These are phyloP conservation scores for Epichloe amarillans DNA, from an alignment of 2,329 filamentous ascomycete species.

Conservation along the genomic window DNA sequence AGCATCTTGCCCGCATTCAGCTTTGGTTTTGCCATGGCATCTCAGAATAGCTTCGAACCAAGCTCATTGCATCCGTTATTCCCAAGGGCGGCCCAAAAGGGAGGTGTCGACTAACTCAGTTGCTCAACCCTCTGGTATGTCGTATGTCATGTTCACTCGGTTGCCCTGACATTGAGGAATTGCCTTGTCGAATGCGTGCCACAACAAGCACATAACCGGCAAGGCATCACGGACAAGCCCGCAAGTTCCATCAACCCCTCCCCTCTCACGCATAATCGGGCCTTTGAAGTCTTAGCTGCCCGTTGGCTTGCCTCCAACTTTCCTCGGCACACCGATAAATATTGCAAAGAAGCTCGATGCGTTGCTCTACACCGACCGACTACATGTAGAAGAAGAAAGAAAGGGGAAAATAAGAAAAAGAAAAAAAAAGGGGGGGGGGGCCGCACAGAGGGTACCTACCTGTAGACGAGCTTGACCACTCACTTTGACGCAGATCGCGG, in stretches of 20 bases:
- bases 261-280: neutral
- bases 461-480: too few species aligned
- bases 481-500: too few species aligned
- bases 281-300: neutral
- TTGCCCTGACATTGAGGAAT: neutral
- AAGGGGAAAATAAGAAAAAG: too few species aligned
- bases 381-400: neutral
- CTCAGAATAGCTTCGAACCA: too few species aligned
- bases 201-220: neutral
- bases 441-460: too few species aligned
- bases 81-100: neutral
- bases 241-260: too few species aligned
- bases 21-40: too few species aligned
- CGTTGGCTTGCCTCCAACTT: too few species aligned
- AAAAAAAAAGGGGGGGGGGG: fast-evolving
- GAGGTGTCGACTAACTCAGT: neutral
- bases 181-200: neutral
- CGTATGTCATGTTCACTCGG: neutral
- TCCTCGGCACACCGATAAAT: neutral
- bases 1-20: too few species aligned
- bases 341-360: neutral
- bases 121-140: neutral
- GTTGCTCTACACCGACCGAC: neutral
- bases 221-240: neutral
- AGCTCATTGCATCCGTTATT: too few species aligned